Conservation (phyloP, 306 rosid species). For the Hippophae tibetana region DNA sequence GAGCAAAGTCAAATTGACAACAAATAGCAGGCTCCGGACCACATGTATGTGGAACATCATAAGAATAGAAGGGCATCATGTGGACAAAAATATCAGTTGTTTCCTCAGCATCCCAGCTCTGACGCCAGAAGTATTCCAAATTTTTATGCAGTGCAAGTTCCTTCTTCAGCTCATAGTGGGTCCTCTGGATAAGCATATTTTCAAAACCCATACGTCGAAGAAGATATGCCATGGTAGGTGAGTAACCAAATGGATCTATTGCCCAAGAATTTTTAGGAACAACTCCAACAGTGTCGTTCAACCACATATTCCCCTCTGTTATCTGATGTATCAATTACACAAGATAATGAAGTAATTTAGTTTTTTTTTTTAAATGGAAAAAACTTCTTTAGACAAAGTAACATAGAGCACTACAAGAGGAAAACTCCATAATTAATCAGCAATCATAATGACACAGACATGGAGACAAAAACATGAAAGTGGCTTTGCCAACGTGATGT, state of each 20-base stretch:
- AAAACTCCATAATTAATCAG: too few species aligned
- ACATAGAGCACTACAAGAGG: neutral
- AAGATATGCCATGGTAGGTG: slow-evolving; percentile 97
- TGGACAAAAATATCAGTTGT: slow-evolving; percentile 95
- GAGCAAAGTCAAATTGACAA: slow-evolving; percentile 97
- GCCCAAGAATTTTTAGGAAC: slow-evolving; percentile 98
- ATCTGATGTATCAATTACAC: slow-evolving; percentile 48
- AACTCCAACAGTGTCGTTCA: slow-evolving; percentile 81
- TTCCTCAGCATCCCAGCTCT: slow-evolving; percentile 93
- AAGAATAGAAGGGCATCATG: slow-evolving; percentile 99
- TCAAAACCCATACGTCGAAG: slow-evolving; percentile 99
- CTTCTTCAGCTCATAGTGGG: slow-evolving; percentile 96
- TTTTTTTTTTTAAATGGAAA: neutral
- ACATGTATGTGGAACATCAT: slow-evolving; percentile 97
- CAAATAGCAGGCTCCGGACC: slow-evolving; percentile 99
- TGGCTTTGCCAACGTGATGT: too few species aligned
- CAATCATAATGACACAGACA: too few species aligned
- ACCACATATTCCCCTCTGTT: slow-evolving; percentile 89
- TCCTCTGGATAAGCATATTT: slow-evolving; percentile 97
- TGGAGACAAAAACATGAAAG: too few species aligned
- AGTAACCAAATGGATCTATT: slow-evolving; percentile 98
- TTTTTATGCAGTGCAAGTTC: slow-evolving; percentile 84
- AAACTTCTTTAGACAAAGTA: neutral
- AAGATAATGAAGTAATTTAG: slow-evolving; percentile 17
- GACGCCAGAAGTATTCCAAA: slow-evolving; percentile 90